Base-by-base conservation (phyloP, 179 eudicot genomes). In the Patellifolia procumbens region DNA sequence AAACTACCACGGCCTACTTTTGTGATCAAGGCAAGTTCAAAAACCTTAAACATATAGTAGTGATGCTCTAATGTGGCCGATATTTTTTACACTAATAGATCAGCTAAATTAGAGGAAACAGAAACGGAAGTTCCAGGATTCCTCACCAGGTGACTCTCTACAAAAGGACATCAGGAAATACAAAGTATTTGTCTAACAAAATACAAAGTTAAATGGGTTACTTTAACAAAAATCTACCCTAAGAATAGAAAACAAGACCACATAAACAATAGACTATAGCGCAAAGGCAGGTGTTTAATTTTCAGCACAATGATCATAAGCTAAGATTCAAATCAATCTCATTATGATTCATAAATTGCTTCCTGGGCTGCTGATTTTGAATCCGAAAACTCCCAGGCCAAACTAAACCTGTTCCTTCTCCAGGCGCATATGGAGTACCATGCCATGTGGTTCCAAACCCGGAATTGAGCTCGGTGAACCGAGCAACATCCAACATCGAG, bases 321-420 rank as follows among this genome's bases (percentile, higher is more conserved):
- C 80, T 80, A 42, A 86, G 88, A 83, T 83, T 76, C 48, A 86
- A 81, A 43, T 86, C 78, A 15, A 86, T 78, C 52, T 83, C 76
- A 22, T 53, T 26, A 32, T 66, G 80, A 66, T 43, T 65, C 43
- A 56, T 43, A 29, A 76, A 24, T 58, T 63, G 58, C 34, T 72
- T 31, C 24, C 55, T 17, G 66, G 52, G 32, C 70, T 64, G 84
- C 11, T 61, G 75, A 32, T 65, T 76, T 24, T 74, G 80, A 31
- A 49, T 15, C n/a, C 61, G 80, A 67, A 74, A 81, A 64, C 86
- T 86, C 32, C 86, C 86, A 2, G 86, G 85, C 89, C 87, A 83
- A 20, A 52, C 78, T 59, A 68, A 39, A 48, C 55, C 83, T 17
- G 26, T 48, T 7, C 68, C 78, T 35, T 68, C 78, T 48, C n/a